Evolutionary conservation across 371 early-diverging fungal genomes (phyloP), one percentile per base, ranked within the genome.

Genomic region (Actinomortierella ambigua): DNA sequence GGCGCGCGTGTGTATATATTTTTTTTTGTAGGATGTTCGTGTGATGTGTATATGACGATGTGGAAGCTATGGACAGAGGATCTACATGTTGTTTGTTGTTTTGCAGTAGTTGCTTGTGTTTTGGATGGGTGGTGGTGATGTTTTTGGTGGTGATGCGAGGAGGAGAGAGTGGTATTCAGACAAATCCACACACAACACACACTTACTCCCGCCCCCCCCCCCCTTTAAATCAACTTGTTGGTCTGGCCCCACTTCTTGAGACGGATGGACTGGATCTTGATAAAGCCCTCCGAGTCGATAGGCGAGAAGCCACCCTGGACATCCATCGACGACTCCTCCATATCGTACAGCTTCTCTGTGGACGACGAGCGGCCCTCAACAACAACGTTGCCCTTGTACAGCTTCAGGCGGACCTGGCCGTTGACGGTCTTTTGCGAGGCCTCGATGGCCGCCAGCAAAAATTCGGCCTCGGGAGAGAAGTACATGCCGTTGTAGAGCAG

Each of bases 381-480:
- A 55, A 90, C 79, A 17, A 91, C 88, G 79, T 88, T 92, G 73
- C 98, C 98, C 88, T 98, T 97, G 89, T 95, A 96, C 28, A 98
- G 86, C 87, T 96, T 95, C 66, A 97, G 82, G 60, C 91, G 89
- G 42, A 97, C 97, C 65, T 89, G 85, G 63, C 98, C 98, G 66
- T 90, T 89, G 65, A 98, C 95, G 53, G 84, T 84, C 66, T 83
- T 76, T 80, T 98, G 98, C 29, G 93, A 89, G 58, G 88, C 85
- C 8, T 81, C 85, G 48, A 98, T 88, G 41, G 91, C 85, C 54
- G 92, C 80, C 78, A 84, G 85, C 71, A 97, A 79, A 78, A 94
- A 89, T 55, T 95, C 94, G 55, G 95, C 91, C 81, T 98, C 98
- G 50, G 97, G 93, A 51, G 97, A 93, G 84, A 92, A 96, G 90